Evolutionary conservation across 306 rosid genomes (phyloP), one percentile per base, ranked within the genome.

Genomic region (Lathyrus sativus): DNA sequence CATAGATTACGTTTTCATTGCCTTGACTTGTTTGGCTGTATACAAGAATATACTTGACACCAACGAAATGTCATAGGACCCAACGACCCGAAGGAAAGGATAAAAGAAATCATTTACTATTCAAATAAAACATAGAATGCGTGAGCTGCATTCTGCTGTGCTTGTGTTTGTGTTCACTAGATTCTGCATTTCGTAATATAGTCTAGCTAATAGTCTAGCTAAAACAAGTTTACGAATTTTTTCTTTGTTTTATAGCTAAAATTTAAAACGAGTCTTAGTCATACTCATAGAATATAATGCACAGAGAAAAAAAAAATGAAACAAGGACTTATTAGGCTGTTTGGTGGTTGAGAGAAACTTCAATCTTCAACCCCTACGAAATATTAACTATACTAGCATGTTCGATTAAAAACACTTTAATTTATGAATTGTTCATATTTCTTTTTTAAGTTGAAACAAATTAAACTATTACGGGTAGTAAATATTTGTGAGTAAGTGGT

Each of bases 1-100:
- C 29, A 12, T 28, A 6, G 38, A 12, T 15, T 65, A 69, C 71
- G 79, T 59, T 70, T 73, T 64, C 54, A 19, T 56, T 76, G 62
- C 53, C 76, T 48, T 73, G 56, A 13, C 43, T 43, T 76, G 65
- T 12, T 14, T 51, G 59, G 13, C 9, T 43, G 42, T 26, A 56
- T 65, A 11, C 51, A n/a, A 35, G 39, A 35, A 29, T 55, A 53
- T 41, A 42, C 31, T 45, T 19, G 35, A 14, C 63, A 17, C 69
- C 62, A 75, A 48, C 17, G 37, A 54, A 24, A 0, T 6, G 14
- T 5, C 33, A 22, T 54, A 22, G 26, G 13, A 67, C 50, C 33
- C 46, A 17, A 64, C 9, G 8, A 72, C 44, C 22, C 0, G 43
- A 62, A 49, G 54, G 54, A 38, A 73, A 19, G 29, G 39, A 71